Evolutionary conservation across 129 eudicot genomes (phyloP), one percentile per base, ranked within the genome.

Genomic region (Gnaphalium uliginosum): DNA sequence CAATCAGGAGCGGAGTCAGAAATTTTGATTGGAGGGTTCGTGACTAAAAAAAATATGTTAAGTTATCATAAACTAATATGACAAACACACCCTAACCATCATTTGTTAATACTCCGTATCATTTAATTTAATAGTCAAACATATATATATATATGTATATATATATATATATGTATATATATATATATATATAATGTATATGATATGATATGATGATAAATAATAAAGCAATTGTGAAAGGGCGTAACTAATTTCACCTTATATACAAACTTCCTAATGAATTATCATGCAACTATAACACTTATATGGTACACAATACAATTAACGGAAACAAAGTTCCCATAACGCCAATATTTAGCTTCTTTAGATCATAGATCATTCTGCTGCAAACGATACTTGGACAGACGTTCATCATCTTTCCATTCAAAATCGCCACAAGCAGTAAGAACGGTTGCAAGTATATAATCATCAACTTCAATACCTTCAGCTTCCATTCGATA

Each of bases 401-500:
- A 32, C 13, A 82, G 8, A 21, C 80, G 62, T 9, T 56, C 83
- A 65, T 90, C 84, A 11, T 54, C 60, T 22, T 62, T 73, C 81
- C 87, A 85, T 63, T 85, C 91, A 29, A 83, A 74, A 79, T 88
- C 95, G 50, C 92, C 98, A 82, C 96, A 85, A 43, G 92, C 85
- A 29, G 87, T 93, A 29, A 93, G 90, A 84, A 90, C 96, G 0
- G 95, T 90, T 15, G 98, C 75, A 29, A 88, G 87, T 27, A 88
- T 79, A 74, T 88, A 84, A 81, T 93, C 96, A 66, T 90, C 96
- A 54, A 90, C 89, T 68, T 85, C 84, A 46, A 90, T 73, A 66
- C 95, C 95, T 85, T 90, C 96, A 1, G 87, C 90, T 65, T 85
- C 90, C 98, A 93, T 93, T 59, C 84, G 82, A 75, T 90, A 90